Conservation (phyloP, 2,329 filamentous ascomycete genomes). For the Colletotrichum spinosum region DNA sequence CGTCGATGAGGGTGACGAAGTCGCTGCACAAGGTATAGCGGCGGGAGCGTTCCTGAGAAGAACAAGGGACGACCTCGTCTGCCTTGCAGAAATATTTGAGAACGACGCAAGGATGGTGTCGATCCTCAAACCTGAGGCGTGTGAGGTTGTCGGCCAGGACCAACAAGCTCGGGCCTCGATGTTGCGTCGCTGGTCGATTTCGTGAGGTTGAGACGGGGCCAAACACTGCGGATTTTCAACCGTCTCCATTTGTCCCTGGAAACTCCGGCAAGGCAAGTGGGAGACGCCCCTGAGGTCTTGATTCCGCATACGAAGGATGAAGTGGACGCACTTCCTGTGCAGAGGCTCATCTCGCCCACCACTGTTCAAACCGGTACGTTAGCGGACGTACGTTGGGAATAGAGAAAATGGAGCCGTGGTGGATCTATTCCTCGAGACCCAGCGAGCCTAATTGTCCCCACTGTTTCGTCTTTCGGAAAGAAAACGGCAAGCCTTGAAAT, state of each 20-base stretch:
- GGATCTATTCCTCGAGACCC: background rate
- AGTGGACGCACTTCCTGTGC: background rate
- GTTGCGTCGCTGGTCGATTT: conserved; percentile 24
- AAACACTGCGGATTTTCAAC: conserved; percentile 19
- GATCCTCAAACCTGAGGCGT: conserved; percentile 36
- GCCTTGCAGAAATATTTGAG: conserved; percentile 15
- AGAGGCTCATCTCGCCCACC: background rate
- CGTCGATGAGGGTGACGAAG: conserved; percentile 26
- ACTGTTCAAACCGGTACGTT: too few relatives aligned
- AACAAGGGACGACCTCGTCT: conserved; percentile 26
- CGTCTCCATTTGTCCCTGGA: conserved; percentile 9
- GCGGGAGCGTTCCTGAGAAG: conserved; percentile 33
- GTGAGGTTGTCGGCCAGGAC: conserved; percentile 26
- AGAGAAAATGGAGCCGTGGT: too few relatives aligned
- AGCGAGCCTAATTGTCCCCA: background rate
- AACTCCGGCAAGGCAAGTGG: conserved; percentile 15
- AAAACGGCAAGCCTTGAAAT: conserved; percentile 22
- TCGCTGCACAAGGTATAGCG: conserved; percentile 28
- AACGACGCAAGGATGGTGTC: conserved; percentile 30
- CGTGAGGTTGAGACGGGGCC: conserved; percentile 27
- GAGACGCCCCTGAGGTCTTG: conserved; percentile 20
- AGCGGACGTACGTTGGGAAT: too few relatives aligned
- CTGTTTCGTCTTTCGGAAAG: conserved; percentile 25
- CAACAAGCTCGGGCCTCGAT: conserved; percentile 24
- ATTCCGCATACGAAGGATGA: conserved; percentile 11